These are phyloP conservation scores for Didymella keratinophila DNA, from an alignment of 2,329 filamentous ascomycete genomes.

Conservation along the genomic window DNA sequence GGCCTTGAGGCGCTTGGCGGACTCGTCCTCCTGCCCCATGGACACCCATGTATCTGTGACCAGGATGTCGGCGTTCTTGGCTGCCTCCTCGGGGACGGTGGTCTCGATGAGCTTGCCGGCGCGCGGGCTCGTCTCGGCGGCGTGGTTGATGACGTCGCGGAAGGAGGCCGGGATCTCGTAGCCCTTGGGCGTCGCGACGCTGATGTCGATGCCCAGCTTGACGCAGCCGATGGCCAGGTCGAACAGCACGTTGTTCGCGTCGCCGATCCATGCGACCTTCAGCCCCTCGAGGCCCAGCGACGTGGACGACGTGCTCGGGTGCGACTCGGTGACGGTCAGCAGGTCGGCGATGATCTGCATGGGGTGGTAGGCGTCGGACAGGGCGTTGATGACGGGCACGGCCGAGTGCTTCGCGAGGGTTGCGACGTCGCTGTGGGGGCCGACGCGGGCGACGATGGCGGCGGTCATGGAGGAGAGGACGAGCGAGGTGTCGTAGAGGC, in stretches of 20 bases:
- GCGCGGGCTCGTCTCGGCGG: constrained; percentile 63
- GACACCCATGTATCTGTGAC: constrained; percentile 98
- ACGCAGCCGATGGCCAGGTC: constrained; percentile 87
- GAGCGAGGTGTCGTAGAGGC: constrained; percentile 86
- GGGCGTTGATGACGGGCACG: constrained; percentile 62
- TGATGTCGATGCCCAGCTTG: constrained; percentile 86
- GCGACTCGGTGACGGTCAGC: constrained; percentile 84
- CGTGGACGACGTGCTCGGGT: constrained; percentile 59
- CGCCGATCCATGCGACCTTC: constrained; percentile 95
- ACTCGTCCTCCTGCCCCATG: constrained; percentile 95
- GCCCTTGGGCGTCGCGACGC: constrained; percentile 84
- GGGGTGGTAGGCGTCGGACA: constrained; percentile 92
- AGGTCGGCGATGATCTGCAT: constrained; percentile 95
- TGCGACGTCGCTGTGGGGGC: constrained; percentile 60
- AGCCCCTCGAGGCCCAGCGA: constrained; percentile 78
- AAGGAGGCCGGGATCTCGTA: constrained; percentile 83
- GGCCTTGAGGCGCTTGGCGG: constrained; percentile 75
- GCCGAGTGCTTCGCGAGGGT: constrained; percentile 57
- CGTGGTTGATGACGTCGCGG: constrained; percentile 72
- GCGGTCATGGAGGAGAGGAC: constrained; percentile 82
- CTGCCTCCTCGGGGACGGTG: constrained; percentile 80
- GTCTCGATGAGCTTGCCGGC: constrained; percentile 78
- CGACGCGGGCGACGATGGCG: constrained; percentile 60
- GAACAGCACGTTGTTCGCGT: constrained; percentile 96
- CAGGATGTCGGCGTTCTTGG: constrained; percentile 85